Percentiles rank a stretch among this genome's conserved stretches.
phyloP scores from a whole-genome alignment of 208 protist genomes.

The Herpetomonas samuelpessoai region DNA sequence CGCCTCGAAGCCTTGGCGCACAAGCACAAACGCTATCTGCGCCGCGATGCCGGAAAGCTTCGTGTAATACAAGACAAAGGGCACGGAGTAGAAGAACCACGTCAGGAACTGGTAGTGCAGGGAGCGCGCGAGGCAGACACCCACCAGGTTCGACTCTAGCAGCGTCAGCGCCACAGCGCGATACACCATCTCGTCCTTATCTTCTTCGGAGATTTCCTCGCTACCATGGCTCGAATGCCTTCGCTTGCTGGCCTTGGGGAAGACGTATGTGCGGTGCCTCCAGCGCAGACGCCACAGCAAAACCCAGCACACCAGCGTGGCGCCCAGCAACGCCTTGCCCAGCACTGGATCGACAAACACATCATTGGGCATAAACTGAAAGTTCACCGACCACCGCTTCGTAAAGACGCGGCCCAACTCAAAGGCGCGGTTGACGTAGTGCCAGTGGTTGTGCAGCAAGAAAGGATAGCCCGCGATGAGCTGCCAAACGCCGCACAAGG shows the following conservation, averaged over 20 bases:
- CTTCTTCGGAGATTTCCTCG: constrained; percentile 4
- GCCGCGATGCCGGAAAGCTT: constrained; percentile 29
- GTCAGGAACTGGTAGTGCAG: constrained; percentile 95
- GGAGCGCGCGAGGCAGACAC: constrained; percentile 77
- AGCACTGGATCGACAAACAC: constrained; percentile 45
- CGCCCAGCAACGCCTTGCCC: constrained; percentile 37
- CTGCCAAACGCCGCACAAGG: constrained; percentile 54
- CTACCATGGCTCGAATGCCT: neutral
- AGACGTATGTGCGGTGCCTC: constrained; percentile 31
- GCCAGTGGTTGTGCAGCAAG: constrained; percentile 33
- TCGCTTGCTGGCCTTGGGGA: constrained; percentile 6
- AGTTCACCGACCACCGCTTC: constrained; percentile 75
- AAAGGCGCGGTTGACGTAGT: constrained; percentile 61
- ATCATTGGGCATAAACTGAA: constrained; percentile 61
- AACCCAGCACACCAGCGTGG: constrained; percentile 46
- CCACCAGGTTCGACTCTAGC: constrained; percentile 90
- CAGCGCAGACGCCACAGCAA: constrained; percentile 54
- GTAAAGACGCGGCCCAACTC: constrained; percentile 70
- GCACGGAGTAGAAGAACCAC: constrained; percentile 91
- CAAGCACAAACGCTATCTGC: constrained; percentile 27
- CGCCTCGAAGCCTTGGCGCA: constrained; percentile 56
- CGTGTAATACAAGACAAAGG: constrained; percentile 59
- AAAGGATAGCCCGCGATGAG: constrained; percentile 63
- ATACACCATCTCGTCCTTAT: constrained; percentile 14
- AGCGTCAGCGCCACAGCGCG: constrained; percentile 58